A percentile compares a stretch with the other conserved stretches of the same genome.
Evolutionary conservation across 768 basidiomycete genomes (phyloP).

Genomic region (Hypsizygus marmoreus): DNA sequence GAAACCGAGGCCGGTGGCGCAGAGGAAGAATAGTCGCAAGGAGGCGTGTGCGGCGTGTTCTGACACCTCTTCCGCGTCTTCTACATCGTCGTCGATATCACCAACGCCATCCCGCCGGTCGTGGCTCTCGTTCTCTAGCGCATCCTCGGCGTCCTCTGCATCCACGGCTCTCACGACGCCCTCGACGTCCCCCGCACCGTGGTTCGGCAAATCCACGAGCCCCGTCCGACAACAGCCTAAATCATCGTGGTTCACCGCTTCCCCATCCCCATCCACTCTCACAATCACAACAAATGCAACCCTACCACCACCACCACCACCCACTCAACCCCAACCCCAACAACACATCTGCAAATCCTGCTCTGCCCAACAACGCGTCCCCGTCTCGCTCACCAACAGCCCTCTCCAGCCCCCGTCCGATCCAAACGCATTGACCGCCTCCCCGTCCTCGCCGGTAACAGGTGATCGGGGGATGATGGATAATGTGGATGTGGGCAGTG

Average conservation of each 20-base stretch:
- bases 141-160: slow-evolving; percentile 31
- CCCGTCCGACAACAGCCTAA: not conserved
- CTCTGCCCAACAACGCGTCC: slow-evolving; percentile 31
- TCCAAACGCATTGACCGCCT: too few relatives aligned
- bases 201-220: slow-evolving; percentile 15
- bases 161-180: slow-evolving; percentile 38
- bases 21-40: too few relatives aligned
- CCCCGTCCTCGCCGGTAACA: not conserved
- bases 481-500: not conserved
- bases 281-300: slow-evolving; percentile 8
- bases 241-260: slow-evolving; percentile 28
- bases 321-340: slow-evolving; percentile 14
- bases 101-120: slow-evolving; percentile 30
- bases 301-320: slow-evolving; percentile 5
- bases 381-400: slow-evolving; percentile 37
- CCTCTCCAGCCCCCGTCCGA: slow-evolving; percentile 27
- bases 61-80: slow-evolving; percentile 21
- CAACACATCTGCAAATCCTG: slow-evolving; percentile 38
- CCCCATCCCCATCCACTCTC: slow-evolving; percentile 21
- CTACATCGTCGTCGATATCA: slow-evolving; percentile 26
- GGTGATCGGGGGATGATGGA: not conserved
- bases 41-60: slow-evolving; percentile 17
- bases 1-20: too few relatives aligned
- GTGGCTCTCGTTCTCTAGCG: slow-evolving; percentile 23
- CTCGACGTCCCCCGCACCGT: slow-evolving; percentile 22